Percentiles rank a stretch among this genome's conserved stretches.
These are phyloP conservation scores for Saussurea involucrata DNA, from an alignment of 129 eudicot species.

Conservation along the genomic window DNA sequence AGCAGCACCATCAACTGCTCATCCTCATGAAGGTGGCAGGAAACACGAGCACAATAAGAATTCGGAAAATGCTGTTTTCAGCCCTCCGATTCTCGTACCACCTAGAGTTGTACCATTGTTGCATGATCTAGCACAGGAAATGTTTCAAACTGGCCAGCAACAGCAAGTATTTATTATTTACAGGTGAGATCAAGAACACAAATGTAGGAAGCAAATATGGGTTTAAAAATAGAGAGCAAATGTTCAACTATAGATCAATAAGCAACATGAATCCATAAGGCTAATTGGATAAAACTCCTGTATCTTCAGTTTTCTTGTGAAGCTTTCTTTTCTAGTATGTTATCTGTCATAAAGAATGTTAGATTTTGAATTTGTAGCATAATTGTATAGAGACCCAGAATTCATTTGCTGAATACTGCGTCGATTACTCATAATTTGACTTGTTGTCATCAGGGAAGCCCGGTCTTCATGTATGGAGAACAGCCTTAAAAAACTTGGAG, in stretches of 20 bases:
- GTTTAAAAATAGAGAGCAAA: neutral
- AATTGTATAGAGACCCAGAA: neutral
- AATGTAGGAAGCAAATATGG: neutral
- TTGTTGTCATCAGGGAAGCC: conserved; percentile 51
- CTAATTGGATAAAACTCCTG: neutral
- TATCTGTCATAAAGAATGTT: neutral
- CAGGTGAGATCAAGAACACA: conserved; percentile 33
- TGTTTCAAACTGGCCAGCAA: conserved; percentile 85
- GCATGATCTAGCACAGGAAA: conserved; percentile 64
- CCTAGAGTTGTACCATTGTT: conserved; percentile 70
- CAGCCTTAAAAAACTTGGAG: conserved; percentile 80
- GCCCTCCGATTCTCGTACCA: conserved; percentile 56
- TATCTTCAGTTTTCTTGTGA: neutral
- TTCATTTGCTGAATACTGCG: neutral
- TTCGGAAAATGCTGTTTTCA: conserved; percentile 46
- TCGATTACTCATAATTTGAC: neutral
- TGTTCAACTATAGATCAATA: neutral
- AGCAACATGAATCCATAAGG: neutral
- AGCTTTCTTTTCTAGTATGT: neutral
- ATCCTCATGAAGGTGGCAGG: conserved; percentile 37
- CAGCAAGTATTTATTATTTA: conserved; percentile 60
- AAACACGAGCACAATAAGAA: conserved; percentile 51
- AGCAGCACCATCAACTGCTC: conserved; percentile 45
- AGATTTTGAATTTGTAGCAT: neutral
- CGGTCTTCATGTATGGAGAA: conserved; percentile 65